Base-by-base conservation (phyloP, 352 stramenopile genomes). In the Phytophthora crassamura region DNA sequence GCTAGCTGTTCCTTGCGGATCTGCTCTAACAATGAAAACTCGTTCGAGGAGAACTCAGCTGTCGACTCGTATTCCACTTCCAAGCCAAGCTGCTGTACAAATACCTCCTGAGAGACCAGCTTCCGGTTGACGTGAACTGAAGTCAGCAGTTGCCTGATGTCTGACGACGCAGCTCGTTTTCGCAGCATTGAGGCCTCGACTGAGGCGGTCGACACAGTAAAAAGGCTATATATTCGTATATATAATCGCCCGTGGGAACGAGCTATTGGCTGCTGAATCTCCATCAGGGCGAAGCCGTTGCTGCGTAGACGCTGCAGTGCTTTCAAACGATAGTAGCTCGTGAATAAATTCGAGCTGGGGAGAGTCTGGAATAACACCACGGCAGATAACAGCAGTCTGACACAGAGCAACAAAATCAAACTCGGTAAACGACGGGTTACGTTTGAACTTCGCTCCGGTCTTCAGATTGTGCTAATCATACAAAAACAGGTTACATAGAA, bases 401-500 rank as follows among this genome's bases (percentile, higher is more conserved):
- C 42, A 49, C 42, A 49, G n/a, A 16, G 22, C 12, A 5, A 33
- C n/a, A 16, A 49, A 35, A n/a, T 35, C 39, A 22, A 28, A 45
- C 10, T 5, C 39, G 32, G 20, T 20, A 35, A 49, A 49, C 20
- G 14, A 33, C 20, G 42, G 42, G 42, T 49, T 49, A 12, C 42
- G 9, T 22, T 49, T 49, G 42, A 35, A 35, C 20, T 49, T 49
- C 6, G 42, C 42, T 5, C 42, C 42, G 12, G 25, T 14, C 10
- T 49, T 49, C 25, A 49, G 20, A 49, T 49, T 49, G 25, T 49
- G 42, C 42, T 49, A 28, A 4, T n/a, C 42, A 28, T 18, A 33
- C 16, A 49, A 49, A 35, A 49, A 49, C 20, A n/a, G n/a, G n/a
- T n/a, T n/a, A n/a, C n/a, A n/a, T n/a, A n/a, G n/a, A n/a, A n/a